A percentile compares a stretch with the other conserved stretches of the same genome.
Conservation (phyloP, 257 asterid species). For the Solanum pennellii region DNA sequence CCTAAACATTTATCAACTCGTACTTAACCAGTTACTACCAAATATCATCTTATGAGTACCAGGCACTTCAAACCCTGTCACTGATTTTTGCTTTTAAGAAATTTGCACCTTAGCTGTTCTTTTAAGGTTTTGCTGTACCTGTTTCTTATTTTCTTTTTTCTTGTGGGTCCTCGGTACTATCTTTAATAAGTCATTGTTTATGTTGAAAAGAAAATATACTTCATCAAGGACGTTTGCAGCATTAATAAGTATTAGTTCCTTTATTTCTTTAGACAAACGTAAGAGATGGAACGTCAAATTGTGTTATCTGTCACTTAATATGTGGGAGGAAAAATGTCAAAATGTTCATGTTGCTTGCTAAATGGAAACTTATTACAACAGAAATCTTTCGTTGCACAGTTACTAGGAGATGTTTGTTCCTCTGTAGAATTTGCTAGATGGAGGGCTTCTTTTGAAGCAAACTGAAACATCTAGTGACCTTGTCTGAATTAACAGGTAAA, state of each 20-base stretch:
- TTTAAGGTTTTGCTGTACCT: not conserved
- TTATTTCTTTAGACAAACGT: not conserved
- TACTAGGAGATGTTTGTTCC: not conserved
- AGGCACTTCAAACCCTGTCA: not conserved
- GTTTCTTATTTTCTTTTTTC: not conserved
- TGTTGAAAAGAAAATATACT: not conserved
- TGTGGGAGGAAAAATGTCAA: not conserved
- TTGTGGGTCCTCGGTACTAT: not conserved
- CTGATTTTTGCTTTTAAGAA: not conserved
- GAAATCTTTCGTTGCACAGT: not conserved
- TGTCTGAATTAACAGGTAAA: slow-evolving; percentile 38
- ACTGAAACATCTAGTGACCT: not conserved
- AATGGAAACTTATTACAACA: not conserved
- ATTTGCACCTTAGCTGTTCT: not conserved
- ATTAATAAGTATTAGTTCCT: not conserved
- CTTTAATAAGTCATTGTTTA: not conserved
- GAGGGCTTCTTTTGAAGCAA: not conserved
- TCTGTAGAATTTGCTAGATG: not conserved
- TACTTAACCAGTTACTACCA: not conserved
- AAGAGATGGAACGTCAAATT: not conserved
- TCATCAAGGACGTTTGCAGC: not conserved
- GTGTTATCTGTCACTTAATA: not conserved
- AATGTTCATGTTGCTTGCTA: not conserved
- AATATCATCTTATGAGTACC: not conserved
- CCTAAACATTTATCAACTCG: not conserved